Evolutionary conservation across 2,329 filamentous ascomycete genomes (phyloP), one percentile per base, ranked within the genome.

Genomic region (Cercospora sp.): DNA sequence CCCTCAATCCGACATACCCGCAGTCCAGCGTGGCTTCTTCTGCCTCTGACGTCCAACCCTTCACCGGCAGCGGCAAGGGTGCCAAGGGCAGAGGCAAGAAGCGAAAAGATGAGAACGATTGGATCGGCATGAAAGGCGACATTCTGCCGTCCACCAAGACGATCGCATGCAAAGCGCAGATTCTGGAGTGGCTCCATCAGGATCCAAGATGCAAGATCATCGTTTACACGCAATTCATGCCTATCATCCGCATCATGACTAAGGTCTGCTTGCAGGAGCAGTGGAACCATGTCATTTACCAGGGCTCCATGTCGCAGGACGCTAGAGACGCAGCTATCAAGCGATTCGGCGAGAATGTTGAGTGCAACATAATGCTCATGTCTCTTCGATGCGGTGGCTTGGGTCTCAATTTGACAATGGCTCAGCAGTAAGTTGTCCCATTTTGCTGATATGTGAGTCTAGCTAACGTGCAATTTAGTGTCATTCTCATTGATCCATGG

Each of bases 331-430:
- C 81, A 12, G 80, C 81, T 0, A 81, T 89, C 61, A 61, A 75
- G 0, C 72, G 74, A 0, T 90, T 90, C 72, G 78, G 77, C 5
- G 43, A 66, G 5, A 72, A 84, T 0, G 66, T 74, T 0, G 61
- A 80, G 0, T 76, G 79, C 8, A 80, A 78, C 30, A 81, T 90
- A 24, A 74, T 90, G 69, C 79, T 90, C 12, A 83, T 85, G 1
- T 85, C 85, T 0, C 78, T 89, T 1, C 86, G 84, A 62, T 85
- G 83, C 24, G 88, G 88, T 34, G 87, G 88, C 2, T 77, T 81
- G 62, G 85, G 86, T 0, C 81, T 90, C 24, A 89, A 90, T 71
- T 78, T 90, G 10, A 88, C 86, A 0, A 84, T 84, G 76, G 88
- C 88, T 0, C 79, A 51, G 16, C 51, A 58, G 58, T 63, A 58